phyloP scores from a whole-genome alignment of 164 flowering plant genomes.

The Berberis thunbergii region DNA sequence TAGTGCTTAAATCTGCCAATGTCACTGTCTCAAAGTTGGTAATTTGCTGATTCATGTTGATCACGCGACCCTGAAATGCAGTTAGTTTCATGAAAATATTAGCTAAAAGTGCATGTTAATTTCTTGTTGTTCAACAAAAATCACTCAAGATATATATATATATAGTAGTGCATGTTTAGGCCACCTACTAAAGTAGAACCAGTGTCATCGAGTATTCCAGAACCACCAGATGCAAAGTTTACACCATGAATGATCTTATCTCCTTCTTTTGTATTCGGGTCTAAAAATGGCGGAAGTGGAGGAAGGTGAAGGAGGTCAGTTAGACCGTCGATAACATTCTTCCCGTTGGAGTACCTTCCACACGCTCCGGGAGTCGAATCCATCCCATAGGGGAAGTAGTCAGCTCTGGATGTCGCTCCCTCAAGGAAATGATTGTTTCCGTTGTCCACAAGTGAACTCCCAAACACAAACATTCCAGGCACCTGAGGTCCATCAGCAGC shows the following conservation, averaged over 20 bases:
- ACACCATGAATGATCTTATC: conserved; percentile 41
- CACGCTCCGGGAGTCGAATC: conserved; percentile 53
- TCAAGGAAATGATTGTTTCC: conserved; percentile 60
- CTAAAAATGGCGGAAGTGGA: conserved; percentile 28
- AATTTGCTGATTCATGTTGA: conserved; percentile 38
- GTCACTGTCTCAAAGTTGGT: conserved; percentile 41
- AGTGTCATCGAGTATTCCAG: conserved; percentile 56
- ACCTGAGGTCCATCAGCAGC: neutral
- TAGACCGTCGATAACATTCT: conserved; percentile 41
- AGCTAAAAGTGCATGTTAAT: too few relatives aligned
- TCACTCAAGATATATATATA: too few relatives aligned
- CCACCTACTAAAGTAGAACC: conserved; percentile 30
- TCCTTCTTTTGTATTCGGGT: conserved; percentile 38
- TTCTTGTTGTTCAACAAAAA: too few relatives aligned
- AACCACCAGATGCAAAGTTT: conserved; percentile 57
- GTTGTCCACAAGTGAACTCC: conserved; percentile 62
- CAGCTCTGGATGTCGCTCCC: conserved; percentile 29
- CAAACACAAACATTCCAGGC: conserved; percentile 66
- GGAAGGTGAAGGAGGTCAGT: conserved; percentile 39
- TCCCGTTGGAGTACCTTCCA: conserved; percentile 62
- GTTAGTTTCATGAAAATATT: too few relatives aligned
- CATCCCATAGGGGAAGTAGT: conserved; percentile 55
- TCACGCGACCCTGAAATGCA: conserved; percentile 22
- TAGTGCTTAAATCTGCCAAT: conserved; percentile 26
- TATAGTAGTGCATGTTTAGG: conserved; percentile 6